phyloP scores from a whole-genome alignment of 2,329 filamentous ascomycete genomes.

The Cladosporium austrohemisphaericum region DNA sequence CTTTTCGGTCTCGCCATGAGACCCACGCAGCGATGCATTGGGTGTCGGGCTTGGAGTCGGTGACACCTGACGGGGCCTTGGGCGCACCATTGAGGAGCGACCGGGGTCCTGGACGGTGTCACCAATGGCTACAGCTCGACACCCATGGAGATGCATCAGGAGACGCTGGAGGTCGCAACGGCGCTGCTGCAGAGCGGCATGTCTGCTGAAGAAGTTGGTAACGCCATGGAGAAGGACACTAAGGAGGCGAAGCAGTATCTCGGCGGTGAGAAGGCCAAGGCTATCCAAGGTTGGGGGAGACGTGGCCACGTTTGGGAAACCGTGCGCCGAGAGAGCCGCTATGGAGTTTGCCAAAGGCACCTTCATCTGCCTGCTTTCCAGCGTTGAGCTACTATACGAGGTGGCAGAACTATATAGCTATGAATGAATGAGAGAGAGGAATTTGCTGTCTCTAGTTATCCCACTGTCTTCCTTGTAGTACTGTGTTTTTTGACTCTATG shows the following conservation, averaged over 20 bases:
- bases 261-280: neutral
- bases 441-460: neutral
- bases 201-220: neutral
- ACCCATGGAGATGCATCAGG: neutral
- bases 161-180: neutral
- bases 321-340: neutral
- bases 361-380: neutral
- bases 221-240: neutral
- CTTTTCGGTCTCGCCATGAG: too few relatives aligned
- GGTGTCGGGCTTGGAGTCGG: too few relatives aligned
- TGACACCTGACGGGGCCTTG: too few relatives aligned
- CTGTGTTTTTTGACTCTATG: too few relatives aligned
- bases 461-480: too few relatives aligned
- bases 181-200: neutral
- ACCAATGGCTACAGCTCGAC: too few relatives aligned
- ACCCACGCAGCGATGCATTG: too few relatives aligned
- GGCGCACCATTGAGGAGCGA: too few relatives aligned
- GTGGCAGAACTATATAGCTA: neutral
- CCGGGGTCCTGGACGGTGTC: too few relatives aligned
- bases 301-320: neutral
- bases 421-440: neutral
- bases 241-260: neutral
- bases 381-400: neutral
- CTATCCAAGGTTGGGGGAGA: neutral
- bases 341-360: constrained; percentile 1